A percentile compares a stretch with the other conserved stretches of the same genome.
phyloP scores from a whole-genome alignment of 306 rosid genomes.

The Crataegus laevigata region DNA sequence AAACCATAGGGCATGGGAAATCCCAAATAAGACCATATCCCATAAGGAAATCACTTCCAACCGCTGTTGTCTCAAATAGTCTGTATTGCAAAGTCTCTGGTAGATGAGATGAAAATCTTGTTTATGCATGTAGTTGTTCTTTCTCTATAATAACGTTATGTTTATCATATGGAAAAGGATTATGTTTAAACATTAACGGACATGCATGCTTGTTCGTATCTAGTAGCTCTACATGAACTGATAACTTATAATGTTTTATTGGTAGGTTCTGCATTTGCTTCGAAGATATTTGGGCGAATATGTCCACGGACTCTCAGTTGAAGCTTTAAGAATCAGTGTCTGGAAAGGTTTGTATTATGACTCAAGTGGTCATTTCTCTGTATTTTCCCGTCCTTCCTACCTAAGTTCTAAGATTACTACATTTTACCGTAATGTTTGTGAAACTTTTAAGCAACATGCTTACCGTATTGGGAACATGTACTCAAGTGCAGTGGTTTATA shows the following conservation, averaged over 20 bases:
- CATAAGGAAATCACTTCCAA: background rate
- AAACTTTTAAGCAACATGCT: background rate
- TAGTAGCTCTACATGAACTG: background rate
- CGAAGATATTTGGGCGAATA: slow-evolving; percentile 91
- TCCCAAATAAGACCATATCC: background rate
- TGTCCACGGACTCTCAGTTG: slow-evolving; percentile 89
- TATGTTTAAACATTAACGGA: background rate
- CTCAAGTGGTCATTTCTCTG: slow-evolving; percentile 12
- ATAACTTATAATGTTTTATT: background rate
- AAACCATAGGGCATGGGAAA: background rate
- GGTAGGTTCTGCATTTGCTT: slow-evolving; percentile 86
- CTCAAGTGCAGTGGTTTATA: background rate
- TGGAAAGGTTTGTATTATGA: slow-evolving; percentile 77
- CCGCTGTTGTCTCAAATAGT: background rate
- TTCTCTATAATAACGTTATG: background rate
- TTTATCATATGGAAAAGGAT: background rate
- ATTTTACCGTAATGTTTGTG: background rate
- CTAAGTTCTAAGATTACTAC: background rate
- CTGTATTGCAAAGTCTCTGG: background rate
- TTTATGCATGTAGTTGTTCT: background rate
- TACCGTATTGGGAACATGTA: background rate
- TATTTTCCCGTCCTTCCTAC: background rate
- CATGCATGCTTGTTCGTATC: background rate
- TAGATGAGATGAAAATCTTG: background rate
- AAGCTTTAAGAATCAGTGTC: slow-evolving; percentile 92